Conservation (phyloP, 306 rosid genomes). For the Lathyrus aphaca region DNA sequence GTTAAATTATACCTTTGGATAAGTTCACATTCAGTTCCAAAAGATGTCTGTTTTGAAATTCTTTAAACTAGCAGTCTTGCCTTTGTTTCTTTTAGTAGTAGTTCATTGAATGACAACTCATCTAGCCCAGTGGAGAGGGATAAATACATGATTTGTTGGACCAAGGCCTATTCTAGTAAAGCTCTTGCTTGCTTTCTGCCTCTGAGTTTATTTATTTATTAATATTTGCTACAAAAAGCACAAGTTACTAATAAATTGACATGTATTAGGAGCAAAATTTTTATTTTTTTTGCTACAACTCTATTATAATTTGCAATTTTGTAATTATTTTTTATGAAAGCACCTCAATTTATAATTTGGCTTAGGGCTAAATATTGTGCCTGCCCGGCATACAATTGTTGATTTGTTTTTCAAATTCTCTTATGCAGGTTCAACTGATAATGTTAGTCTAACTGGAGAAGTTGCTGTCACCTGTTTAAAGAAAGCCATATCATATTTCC, state of each 20-base stretch:
- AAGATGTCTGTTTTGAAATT: neutral
- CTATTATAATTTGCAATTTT: neutral
- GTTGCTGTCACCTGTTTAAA: constrained; percentile 69
- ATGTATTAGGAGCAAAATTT: neutral
- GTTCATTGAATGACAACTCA: neutral
- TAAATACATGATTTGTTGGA: too few relatives aligned
- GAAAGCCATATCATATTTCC: constrained; percentile 49
- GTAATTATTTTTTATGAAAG: neutral
- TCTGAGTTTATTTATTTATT: neutral
- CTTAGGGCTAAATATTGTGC: neutral
- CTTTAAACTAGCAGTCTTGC: neutral
- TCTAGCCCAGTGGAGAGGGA: neutral
- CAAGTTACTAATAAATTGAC: neutral
- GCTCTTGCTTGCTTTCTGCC: constrained; percentile 7
- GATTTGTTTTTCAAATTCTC: constrained; percentile 16
- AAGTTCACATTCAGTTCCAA: neutral
- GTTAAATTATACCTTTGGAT: neutral
- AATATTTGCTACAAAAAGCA: neutral
- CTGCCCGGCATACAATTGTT: neutral
- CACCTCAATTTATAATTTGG: neutral
- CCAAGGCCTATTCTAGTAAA: neutral
- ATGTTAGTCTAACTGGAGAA: constrained; percentile 50
- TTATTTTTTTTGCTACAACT: neutral
- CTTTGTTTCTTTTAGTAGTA: neutral
- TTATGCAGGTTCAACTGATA: constrained; percentile 65